phyloP scores from a whole-genome alignment of 768 basidiomycete genomes.

The Omphalotus guepiniiformis region DNA sequence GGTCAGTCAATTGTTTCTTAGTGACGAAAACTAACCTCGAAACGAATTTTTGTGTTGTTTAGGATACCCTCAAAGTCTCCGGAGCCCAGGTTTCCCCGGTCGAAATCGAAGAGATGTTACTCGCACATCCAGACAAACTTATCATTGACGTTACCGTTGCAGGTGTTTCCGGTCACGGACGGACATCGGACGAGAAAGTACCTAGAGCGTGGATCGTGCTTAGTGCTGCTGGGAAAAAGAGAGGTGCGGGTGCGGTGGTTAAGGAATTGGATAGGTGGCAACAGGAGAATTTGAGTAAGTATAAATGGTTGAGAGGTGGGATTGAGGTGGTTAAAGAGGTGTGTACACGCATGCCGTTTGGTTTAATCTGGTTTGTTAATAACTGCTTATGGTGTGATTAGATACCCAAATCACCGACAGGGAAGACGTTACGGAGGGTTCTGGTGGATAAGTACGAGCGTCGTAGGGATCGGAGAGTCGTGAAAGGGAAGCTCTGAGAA shows the following conservation, averaged over 20 bases:
- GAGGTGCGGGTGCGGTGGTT: slow-evolving; percentile 38
- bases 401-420: slow-evolving; percentile 75
- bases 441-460: slow-evolving; percentile 59
- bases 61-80: slow-evolving; percentile 80
- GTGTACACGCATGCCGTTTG: slow-evolving; percentile 14
- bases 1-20: slow-evolving; percentile 28
- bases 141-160: slow-evolving; percentile 68
- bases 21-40: not conserved
- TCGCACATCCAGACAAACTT: slow-evolving; percentile 56
- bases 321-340: slow-evolving; percentile 63
- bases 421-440: slow-evolving; percentile 61
- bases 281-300: slow-evolving; percentile 59
- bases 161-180: slow-evolving; percentile 62
- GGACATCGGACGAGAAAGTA: slow-evolving; percentile 66
- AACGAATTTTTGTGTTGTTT: not conserved
- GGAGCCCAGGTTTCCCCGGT: slow-evolving; percentile 77
- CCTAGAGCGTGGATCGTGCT: slow-evolving; percentile 80
- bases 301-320: slow-evolving; percentile 76
- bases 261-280: slow-evolving; percentile 58
- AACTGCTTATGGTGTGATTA: slow-evolving; percentile 16
- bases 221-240: slow-evolving; percentile 46
- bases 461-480: no score
- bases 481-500: no score
- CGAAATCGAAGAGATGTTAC: slow-evolving; percentile 68
- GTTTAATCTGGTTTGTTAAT: not conserved